Conservation (phyloP, 352 stramenopile species). For the Thalassiosira livingstoniorum region DNA sequence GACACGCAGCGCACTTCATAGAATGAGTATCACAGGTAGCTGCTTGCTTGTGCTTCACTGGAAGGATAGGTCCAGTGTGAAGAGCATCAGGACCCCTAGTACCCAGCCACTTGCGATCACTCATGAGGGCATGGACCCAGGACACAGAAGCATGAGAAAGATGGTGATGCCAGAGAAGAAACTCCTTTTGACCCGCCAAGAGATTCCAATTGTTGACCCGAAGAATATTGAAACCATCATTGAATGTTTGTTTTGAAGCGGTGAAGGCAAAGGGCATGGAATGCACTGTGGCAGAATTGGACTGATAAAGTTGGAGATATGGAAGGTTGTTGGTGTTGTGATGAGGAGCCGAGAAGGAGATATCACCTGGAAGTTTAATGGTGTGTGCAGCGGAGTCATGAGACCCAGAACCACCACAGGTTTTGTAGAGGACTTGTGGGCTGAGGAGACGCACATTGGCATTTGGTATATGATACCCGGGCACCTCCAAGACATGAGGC, state of each 20-base stretch:
- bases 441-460: background rate
- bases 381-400: background rate
- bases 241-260: background rate
- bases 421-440: background rate
- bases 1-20: conserved; percentile 12
- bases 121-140: too few relatives aligned
- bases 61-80: too few relatives aligned
- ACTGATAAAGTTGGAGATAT: background rate
- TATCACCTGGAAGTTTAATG: too few relatives aligned
- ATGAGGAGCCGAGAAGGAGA: background rate
- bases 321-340: background rate
- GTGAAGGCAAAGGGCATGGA: background rate
- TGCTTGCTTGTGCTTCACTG: too few relatives aligned
- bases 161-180: conserved; percentile 9
- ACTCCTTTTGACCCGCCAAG: conserved; percentile 11
- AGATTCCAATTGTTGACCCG: background rate
- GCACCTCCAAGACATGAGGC: background rate
- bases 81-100: too few relatives aligned
- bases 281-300: background rate
- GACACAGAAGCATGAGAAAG: conserved; percentile 11
- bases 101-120: too few relatives aligned
- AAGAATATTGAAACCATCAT: background rate
- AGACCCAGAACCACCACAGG: background rate
- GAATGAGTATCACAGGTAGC: too few relatives aligned
- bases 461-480: background rate